phyloP scores from a whole-genome alignment of 139 green algal genomes.

The Coelastrella sp. region DNA sequence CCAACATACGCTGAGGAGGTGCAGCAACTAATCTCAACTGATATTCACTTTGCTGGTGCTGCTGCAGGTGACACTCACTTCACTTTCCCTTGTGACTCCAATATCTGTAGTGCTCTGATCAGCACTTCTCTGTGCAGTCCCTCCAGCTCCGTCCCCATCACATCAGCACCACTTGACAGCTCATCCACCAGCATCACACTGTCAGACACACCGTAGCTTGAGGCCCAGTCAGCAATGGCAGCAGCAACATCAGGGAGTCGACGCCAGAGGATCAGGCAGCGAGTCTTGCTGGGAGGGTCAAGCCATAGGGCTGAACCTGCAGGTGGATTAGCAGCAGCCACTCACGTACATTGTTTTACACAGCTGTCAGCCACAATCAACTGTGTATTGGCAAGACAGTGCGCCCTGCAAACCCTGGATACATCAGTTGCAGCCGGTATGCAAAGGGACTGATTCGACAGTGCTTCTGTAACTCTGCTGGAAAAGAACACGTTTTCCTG shows the following conservation, averaged over 20 bases:
- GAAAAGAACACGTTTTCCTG: too few relatives aligned
- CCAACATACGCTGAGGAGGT: too few relatives aligned
- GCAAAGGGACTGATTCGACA: too few relatives aligned
- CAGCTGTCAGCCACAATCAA: too few relatives aligned
- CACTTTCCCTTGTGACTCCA: conserved; percentile 77
- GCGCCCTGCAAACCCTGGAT: too few relatives aligned
- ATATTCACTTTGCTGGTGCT: too few relatives aligned
- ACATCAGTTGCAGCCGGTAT: too few relatives aligned
- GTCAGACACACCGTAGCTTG: conserved; percentile 64
- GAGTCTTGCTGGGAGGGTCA: neutral
- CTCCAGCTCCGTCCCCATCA: conserved; percentile 66
- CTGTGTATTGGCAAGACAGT: too few relatives aligned
- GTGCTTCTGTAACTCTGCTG: too few relatives aligned
- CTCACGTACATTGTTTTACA: too few relatives aligned
- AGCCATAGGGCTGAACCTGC: conserved; percentile 11
- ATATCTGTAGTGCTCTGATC: conserved; percentile 58
- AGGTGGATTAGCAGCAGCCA: too few relatives aligned
- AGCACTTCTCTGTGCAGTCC: conserved; percentile 77
- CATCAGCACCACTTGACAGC: conserved; percentile 64
- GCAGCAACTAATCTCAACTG: too few relatives aligned
- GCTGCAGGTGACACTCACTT: conserved; percentile 49
- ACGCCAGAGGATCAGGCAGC: conserved; percentile 43
- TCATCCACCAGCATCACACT: conserved; percentile 77
- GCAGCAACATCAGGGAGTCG: conserved; percentile 30
- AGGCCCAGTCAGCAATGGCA: conserved; percentile 14